These are phyloP conservation scores for Kodamaea jinghongensis DNA, from an alignment of 805 yeast genomes.

Conservation along the genomic window DNA sequence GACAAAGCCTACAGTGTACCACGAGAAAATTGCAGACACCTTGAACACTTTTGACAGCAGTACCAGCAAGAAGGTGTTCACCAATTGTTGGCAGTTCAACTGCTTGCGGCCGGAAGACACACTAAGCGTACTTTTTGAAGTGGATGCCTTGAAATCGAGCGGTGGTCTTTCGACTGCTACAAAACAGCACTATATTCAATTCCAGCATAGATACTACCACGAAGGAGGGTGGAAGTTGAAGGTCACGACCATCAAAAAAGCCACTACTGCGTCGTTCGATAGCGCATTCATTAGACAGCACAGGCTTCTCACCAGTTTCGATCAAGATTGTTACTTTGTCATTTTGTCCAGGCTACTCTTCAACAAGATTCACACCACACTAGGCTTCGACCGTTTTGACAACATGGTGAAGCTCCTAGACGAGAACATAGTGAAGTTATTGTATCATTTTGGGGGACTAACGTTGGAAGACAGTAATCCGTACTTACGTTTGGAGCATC, in stretches of 20 bases:
- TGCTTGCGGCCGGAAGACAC: constrained; percentile 20
- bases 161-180: constrained; percentile 15
- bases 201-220: constrained; percentile 31
- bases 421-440: constrained; percentile 22
- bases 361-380: constrained; percentile 31
- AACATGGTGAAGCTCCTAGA: constrained; percentile 26
- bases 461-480: constrained; percentile 20
- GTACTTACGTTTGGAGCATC: constrained; percentile 14
- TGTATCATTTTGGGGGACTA: constrained; percentile 29
- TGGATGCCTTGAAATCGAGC: constrained; percentile 27
- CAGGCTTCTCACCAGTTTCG: constrained; percentile 28
- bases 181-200: constrained; percentile 30
- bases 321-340: constrained; percentile 29
- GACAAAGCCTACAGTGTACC: constrained; percentile 17
- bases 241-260: constrained; percentile 28
- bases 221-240: constrained; percentile 22
- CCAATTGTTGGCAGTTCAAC: constrained; percentile 38
- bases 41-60: constrained; percentile 31
- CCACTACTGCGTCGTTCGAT: constrained; percentile 26
- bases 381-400: constrained; percentile 34
- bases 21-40: constrained; percentile 33
- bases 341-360: constrained; percentile 29
- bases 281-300: constrained; percentile 25
- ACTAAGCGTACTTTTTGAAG: constrained; percentile 31
- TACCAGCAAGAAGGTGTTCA: constrained; percentile 29